phyloP scores from a whole-genome alignment of 805 yeast genomes.

The Brettanomyces anomalus region DNA sequence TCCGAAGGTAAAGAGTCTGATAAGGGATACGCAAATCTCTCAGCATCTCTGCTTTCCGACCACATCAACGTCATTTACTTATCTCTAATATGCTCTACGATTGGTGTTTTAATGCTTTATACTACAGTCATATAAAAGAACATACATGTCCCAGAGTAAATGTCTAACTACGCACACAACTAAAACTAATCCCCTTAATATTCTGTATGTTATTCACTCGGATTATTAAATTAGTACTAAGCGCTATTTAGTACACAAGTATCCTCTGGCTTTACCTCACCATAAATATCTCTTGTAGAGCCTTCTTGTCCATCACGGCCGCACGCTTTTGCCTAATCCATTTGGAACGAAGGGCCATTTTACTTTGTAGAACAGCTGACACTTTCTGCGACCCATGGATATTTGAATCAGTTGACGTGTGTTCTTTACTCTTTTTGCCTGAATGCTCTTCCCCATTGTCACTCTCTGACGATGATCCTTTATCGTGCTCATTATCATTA shows the following conservation, averaged over 20 bases:
- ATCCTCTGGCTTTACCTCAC: conserved; percentile 28
- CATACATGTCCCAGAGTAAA: no score
- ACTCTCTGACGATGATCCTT: neutral
- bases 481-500: neutral
- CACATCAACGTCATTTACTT: no score
- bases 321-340: conserved; percentile 89
- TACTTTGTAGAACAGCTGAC: conserved; percentile 33
- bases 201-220: no score
- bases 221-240: no score
- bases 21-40: neutral
- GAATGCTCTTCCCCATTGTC: neutral
- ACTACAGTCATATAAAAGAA: no score
- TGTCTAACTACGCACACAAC: no score
- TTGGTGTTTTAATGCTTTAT: no score
- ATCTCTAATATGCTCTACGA: no score
- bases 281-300: conserved; percentile 91
- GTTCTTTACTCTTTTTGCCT: neutral
- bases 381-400: neutral
- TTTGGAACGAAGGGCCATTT: conserved; percentile 69
- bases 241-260: no score
- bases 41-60: neutral
- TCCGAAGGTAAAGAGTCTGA: conserved; percentile 2
- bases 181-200: no score
- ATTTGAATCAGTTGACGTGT: neutral
- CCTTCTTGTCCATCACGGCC: conserved; percentile 81